phyloP scores from a whole-genome alignment of 2,329 filamentous ascomycete species.

The Amauroascus verrucosus region DNA sequence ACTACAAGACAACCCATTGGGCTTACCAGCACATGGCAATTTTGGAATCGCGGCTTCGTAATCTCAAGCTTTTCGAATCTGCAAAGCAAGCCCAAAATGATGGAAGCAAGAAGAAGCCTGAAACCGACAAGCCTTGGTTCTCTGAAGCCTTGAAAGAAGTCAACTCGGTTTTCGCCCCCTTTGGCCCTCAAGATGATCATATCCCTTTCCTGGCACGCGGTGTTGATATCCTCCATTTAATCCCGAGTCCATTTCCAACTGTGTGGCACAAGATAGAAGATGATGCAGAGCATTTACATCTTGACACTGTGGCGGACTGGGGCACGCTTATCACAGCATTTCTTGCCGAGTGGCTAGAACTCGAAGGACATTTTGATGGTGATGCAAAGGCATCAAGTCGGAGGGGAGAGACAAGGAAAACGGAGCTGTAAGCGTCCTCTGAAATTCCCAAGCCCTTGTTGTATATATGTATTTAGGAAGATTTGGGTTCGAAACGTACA shows the following conservation, averaged over 20 bases:
- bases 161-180: conserved; percentile 38
- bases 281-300: conserved; percentile 73
- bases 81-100: conserved; percentile 38
- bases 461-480: background rate
- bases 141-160: conserved; percentile 49
- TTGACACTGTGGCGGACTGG: conserved; percentile 77
- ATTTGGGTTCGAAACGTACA: background rate
- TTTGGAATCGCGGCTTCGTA: conserved; percentile 63
- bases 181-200: conserved; percentile 70
- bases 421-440: conserved; percentile 32
- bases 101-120: conserved; percentile 22
- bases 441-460: background rate
- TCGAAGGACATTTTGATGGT: conserved; percentile 47
- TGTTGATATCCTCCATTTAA: conserved; percentile 81
- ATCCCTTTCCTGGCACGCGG: conserved; percentile 79
- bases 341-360: conserved; percentile 81
- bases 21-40: conserved; percentile 68
- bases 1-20: conserved; percentile 87
- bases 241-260: conserved; percentile 44
- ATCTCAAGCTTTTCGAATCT: conserved; percentile 56
- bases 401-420: conserved; percentile 22
- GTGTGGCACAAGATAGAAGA: conserved; percentile 85
- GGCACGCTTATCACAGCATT: conserved; percentile 73
- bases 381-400: conserved; percentile 14
- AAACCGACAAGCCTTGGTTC: conserved; percentile 49